Conservation (phyloP, 2,329 filamentous ascomycete genomes). For the Bretziella fagacearum region DNA sequence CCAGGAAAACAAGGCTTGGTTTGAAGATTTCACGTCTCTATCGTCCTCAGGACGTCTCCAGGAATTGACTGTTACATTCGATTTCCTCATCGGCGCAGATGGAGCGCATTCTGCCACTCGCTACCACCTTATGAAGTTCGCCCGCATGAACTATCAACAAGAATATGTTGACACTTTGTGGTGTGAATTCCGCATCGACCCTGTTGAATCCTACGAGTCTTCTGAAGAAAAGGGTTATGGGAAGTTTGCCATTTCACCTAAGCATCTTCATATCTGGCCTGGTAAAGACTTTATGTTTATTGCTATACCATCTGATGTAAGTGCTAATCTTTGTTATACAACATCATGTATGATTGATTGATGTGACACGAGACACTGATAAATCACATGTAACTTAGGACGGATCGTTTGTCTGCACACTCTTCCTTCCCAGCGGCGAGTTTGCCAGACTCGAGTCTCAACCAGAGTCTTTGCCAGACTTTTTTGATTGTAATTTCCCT, state of each 20-base stretch:
- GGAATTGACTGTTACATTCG: conserved; percentile 74
- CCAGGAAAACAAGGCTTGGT: conserved; percentile 63
- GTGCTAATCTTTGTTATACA: conserved; percentile 16
- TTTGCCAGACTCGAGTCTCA: conserved; percentile 51
- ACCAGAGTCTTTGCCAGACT: conserved; percentile 43
- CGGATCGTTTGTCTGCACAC: conserved; percentile 83
- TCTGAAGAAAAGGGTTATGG: conserved; percentile 19
- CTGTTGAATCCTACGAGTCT: conserved; percentile 29
- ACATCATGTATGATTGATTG: background rate
- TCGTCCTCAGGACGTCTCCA: conserved; percentile 25
- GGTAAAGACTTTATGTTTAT: conserved; percentile 96
- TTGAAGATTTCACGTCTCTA: conserved; percentile 37
- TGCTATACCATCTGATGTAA: conserved; percentile 59
- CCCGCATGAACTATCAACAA: conserved; percentile 78
- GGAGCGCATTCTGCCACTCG: conserved; percentile 84
- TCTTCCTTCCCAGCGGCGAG: conserved; percentile 63
- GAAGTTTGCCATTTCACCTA: conserved; percentile 64
- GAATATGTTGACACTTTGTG: conserved; percentile 92
- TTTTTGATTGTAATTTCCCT: conserved; percentile 74
- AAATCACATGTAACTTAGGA: conserved; percentile 34
- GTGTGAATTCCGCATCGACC: conserved; percentile 81
- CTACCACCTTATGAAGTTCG: conserved; percentile 91
- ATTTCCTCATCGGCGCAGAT: conserved; percentile 86
- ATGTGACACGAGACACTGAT: background rate
- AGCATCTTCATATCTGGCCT: conserved; percentile 96